Percentiles rank a stretch among this genome's conserved stretches.
Conservation (phyloP, 371 early-diverging fungal species). For the Saksenaea vasiformis region DNA sequence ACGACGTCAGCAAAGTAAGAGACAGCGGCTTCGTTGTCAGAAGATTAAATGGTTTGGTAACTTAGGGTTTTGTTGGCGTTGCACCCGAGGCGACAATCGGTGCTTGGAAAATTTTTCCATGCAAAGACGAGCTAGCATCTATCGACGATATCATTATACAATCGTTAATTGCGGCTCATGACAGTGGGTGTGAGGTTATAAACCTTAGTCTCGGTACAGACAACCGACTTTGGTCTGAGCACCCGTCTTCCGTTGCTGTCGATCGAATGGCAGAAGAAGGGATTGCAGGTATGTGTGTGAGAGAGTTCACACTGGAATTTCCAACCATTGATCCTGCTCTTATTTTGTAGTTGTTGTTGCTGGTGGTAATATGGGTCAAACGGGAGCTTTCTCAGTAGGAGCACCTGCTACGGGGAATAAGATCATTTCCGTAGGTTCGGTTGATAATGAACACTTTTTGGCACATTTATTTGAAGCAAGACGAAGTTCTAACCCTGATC, state of each 20-base stretch:
- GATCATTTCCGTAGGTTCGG: not conserved
- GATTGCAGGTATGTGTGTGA: not conserved
- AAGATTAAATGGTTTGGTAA: not conserved
- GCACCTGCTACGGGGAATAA: not conserved
- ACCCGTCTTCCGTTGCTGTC: not conserved
- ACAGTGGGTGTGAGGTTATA: not conserved
- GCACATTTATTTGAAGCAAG: not conserved
- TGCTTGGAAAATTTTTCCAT: not conserved
- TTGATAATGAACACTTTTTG: not conserved
- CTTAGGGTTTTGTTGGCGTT: not conserved
- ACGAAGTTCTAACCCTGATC: not conserved
- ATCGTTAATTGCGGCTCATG: not conserved
- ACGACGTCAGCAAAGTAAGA: constrained; percentile 33
- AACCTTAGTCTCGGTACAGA: not conserved
- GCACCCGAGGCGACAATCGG: not conserved
- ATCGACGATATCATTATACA: too few relatives aligned
- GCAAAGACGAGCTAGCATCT: not conserved
- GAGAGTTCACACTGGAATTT: too few relatives aligned
- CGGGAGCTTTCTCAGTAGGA: not conserved
- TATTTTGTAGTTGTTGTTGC: not conserved
- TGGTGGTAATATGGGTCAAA: not conserved
- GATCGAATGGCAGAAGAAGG: not conserved
- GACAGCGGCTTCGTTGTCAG: not conserved
- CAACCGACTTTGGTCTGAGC: not conserved
- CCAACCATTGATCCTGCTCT: too few relatives aligned